Base-by-base conservation (phyloP, 345 rosid species). In the Cardamine chenopodiifolia region DNA sequence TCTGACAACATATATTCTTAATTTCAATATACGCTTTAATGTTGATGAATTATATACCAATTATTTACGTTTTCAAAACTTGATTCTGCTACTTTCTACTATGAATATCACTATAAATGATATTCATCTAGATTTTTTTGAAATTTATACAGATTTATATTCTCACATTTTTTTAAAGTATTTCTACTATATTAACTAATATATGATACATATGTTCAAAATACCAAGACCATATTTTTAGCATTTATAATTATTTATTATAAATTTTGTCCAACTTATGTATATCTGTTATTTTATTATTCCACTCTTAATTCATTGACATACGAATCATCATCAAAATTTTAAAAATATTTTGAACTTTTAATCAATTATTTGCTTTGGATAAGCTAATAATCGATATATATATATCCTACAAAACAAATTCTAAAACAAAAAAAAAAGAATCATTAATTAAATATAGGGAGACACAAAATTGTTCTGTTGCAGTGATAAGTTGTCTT, bases 401-500 rank as follows among this genome's bases (percentile, higher is more conserved):
- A 47, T 47, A 47, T 47, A 59, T 60, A 29, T 47, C 20, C 6
- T 53, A 13, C 12, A 11, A 60, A 25, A 10, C 2, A 23, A 39
- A 15, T 19, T 40, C n/a, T 22, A 9, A 29, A 59, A 47, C 18
- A 31, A 44, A 5, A 61, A 60, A 7, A 20, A 0, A n/a, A 10
- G 14, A 11, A 39, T 54, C 18, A 22, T 14, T 9, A 74, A 59
- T 35, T 35, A 59, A 32, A 14, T 37, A 3, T 37, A 52, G 12
- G 29, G 47, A 7, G 71, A 47, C 75, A 70, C 11, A 44, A 23
- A 6, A 62, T 19, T 54, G 39, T 75, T 68, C 74, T 50, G 8
- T 40, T 76, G 40, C 28, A 44, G 44, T 70, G 79, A 76, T 76
- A 76, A 68, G 74, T 68, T 76, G 69, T 70, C 10, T 70, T 62